Evolutionary conservation across 768 basidiomycete species (phyloP).

Genomic region (Trametes coccinea): DNA sequence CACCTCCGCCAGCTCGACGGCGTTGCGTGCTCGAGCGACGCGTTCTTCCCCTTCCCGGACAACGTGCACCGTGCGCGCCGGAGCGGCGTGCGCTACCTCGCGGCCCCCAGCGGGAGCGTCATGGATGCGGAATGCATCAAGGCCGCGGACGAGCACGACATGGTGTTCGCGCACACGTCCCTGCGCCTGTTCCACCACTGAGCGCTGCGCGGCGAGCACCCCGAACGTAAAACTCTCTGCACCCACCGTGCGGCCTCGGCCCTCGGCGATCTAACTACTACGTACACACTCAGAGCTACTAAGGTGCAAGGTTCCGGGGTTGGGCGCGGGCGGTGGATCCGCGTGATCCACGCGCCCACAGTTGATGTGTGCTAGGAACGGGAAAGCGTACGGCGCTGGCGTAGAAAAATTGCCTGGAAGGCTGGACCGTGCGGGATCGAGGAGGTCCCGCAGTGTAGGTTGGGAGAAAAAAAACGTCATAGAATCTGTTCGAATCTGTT

Average conservation of each 20-base stretch:
- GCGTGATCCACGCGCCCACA: too few species aligned
- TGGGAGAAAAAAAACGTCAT: not conserved
- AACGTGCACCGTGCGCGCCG: slow-evolving; percentile 92
- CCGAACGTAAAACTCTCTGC: not conserved
- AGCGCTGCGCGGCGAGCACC: slow-evolving; percentile 34
- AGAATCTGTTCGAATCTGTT: slow-evolving; percentile 13
- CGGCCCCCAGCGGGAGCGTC: slow-evolving; percentile 90
- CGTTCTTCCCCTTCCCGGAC: slow-evolving; percentile 99
- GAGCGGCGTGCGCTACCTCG: slow-evolving; percentile 91
- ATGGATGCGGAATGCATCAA: slow-evolving; percentile 98
- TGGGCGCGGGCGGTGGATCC: too few species aligned
- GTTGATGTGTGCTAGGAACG: too few species aligned
- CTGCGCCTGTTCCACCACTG: slow-evolving; percentile 90
- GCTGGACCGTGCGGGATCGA: not conserved
- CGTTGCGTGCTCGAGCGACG: slow-evolving; percentile 93
- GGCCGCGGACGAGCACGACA: slow-evolving; percentile 89
- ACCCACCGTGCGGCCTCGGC: not conserved
- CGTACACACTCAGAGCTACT: too few species aligned
- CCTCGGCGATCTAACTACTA: not conserved
- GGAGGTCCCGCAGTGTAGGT: not conserved
- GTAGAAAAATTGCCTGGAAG: not conserved
- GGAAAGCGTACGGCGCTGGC: too few species aligned
- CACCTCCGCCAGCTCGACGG: slow-evolving; percentile 77
- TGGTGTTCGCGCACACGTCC: slow-evolving; percentile 89
- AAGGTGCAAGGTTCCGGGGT: too few species aligned